Base-by-base conservation (phyloP, 164 flowering plant species). In the Aristolochia californica region DNA sequence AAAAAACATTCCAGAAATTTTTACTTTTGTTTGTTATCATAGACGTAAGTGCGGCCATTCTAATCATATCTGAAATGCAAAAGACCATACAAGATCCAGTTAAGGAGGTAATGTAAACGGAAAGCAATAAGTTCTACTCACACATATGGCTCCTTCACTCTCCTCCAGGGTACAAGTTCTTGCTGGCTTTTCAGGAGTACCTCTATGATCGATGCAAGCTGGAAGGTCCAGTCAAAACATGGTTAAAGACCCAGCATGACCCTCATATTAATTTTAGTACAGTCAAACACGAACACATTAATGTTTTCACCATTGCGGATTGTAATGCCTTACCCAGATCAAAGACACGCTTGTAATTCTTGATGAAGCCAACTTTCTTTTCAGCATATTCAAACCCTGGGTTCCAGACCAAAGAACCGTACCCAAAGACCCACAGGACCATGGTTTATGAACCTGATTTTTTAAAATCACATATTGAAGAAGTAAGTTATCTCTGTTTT, bases 151-250 rank as follows among this genome's bases (percentile, higher is more conserved):
- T 69, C 91, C 97, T 73, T 81, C 80, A 43, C n/a, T 25, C 20
- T 71, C 61, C 66, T 94, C 97, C 77, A 94, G 72, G 16, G 97
- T 77, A 66, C 91, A 86, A 66, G 97, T 94, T 75, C 99, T 83
- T 40, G 99, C 99, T 54, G 99, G 99, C 55, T 74, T 74, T 65
- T 90, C 86, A 2, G 95, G 99, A 5, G 99, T 88, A 24, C 99
- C 99, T 65, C 97, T 76, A 63, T 94, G 99, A 72, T 94, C 99
- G 75, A 94, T 82, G 87, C 99, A 94, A 8, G 97, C 99, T 94
- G 80, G 16, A 50, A 73, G 28, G 14, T 23, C 13, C 27, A 8
- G 10, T 11, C 27, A 50, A 50, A 47, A 47, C 22, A 17, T 47
- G 22, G 50, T 47, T 47, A 47, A 12, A 5, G n/a, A n/a, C n/a